Evolutionary conservation across 2,329 filamentous ascomycete species (phyloP).

Genomic region (Hypocrella siamensis): DNA sequence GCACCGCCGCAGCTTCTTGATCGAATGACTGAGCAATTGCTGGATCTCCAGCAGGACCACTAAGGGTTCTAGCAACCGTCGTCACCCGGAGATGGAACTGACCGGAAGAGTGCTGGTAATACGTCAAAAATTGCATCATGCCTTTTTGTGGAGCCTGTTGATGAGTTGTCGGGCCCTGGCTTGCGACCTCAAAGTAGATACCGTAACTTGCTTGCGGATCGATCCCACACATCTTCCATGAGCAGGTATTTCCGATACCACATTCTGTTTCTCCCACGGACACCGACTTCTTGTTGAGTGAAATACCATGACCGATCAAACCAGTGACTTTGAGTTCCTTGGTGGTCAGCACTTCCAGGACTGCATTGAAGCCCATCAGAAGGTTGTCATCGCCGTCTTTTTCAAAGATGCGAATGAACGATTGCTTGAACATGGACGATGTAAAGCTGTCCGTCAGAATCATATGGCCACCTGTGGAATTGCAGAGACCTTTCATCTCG

Average conservation of each 20-base stretch:
- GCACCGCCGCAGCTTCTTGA: constrained; percentile 89
- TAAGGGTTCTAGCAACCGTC: constrained; percentile 79
- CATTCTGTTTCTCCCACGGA: constrained; percentile 97
- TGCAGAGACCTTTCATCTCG: constrained; percentile 95
- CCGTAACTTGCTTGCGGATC: constrained; percentile 89
- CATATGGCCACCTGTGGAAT: constrained; percentile 95
- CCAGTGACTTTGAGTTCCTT: constrained; percentile 98
- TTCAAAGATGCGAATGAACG: constrained; percentile 91
- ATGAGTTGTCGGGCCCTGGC: constrained; percentile 75
- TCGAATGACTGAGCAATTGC: constrained; percentile 95
- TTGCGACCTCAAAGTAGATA: constrained; percentile 94
- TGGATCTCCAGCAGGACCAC: constrained; percentile 84
- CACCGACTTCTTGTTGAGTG: constrained; percentile 93
- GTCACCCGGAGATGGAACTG: constrained; percentile 94
- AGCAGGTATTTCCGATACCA: constrained; percentile 95
- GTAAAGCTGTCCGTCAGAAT: constrained; percentile 97
- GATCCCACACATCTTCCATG: constrained; percentile 99
- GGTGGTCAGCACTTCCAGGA: constrained; percentile 86
- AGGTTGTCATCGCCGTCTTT: constrained; percentile 92
- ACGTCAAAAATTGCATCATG: constrained; percentile 96
- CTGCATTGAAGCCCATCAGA: constrained; percentile 95
- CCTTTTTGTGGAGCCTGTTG: constrained; percentile 80
- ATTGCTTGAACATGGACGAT: constrained; percentile 98
- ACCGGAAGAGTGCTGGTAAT: constrained; percentile 94
- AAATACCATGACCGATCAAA: constrained; percentile 90